A percentile compares a stretch with the other conserved stretches of the same genome.
phyloP scores from a whole-genome alignment of 169 alveolate genomes.

The Plasmodium malariae region DNA sequence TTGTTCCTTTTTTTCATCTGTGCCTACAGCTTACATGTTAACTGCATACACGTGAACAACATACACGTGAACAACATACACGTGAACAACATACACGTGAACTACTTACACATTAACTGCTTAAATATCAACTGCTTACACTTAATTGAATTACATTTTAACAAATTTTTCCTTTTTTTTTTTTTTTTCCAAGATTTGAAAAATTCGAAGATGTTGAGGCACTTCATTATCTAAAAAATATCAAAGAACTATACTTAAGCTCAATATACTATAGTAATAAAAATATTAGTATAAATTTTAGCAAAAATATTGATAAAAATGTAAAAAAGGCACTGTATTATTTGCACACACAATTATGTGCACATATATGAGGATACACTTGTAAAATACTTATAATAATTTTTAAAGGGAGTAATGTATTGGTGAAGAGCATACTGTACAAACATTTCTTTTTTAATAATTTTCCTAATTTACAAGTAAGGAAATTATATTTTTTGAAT shows the following conservation, averaged over 20 bases:
- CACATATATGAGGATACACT: background rate
- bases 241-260: slow-evolving; percentile 51
- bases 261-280: slow-evolving; percentile 72
- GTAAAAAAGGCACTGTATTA: background rate
- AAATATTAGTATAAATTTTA: too few relatives aligned
- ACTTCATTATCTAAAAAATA: slow-evolving; percentile 20
- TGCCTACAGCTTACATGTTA: too few relatives aligned
- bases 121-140: too few relatives aligned
- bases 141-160: too few relatives aligned
- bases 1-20: too few relatives aligned
- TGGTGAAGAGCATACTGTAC: slow-evolving; percentile 15
- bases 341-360: background rate
- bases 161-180: background rate
- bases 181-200: slow-evolving; percentile 27
- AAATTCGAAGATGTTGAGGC: slow-evolving; percentile 59
- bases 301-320: too few relatives aligned
- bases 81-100: too few relatives aligned
- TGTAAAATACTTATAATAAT: background rate
- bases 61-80: too few relatives aligned
- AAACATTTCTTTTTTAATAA: slow-evolving; percentile 48
- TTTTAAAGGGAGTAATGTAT: slow-evolving; percentile 28
- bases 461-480: slow-evolving; percentile 65
- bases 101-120: too few relatives aligned
- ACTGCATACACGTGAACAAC: too few relatives aligned
- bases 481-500: too few relatives aligned